A percentile compares a stretch with the other conserved stretches of the same genome.
phyloP scores from a whole-genome alignment of 495 filamentous ascomycete species.

The Rusavskia elegans region DNA sequence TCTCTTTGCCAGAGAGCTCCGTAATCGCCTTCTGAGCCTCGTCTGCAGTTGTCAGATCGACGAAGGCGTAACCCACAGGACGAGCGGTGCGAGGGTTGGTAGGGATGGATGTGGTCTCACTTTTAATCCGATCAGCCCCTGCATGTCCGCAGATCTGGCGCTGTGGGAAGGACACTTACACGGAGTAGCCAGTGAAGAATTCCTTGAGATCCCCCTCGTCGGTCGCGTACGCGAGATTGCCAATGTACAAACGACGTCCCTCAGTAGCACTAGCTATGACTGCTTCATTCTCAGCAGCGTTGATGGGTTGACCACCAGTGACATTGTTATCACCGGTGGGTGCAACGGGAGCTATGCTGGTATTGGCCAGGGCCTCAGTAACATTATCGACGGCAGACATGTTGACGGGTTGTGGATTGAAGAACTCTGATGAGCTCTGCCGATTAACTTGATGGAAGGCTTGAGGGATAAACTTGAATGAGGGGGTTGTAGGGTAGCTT shows the following conservation, averaged over 20 bases:
- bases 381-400: conserved; percentile 44
- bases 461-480: conserved; percentile 36
- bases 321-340: conserved; percentile 50
- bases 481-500: conserved; percentile 60
- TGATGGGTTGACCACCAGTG: conserved; percentile 52
- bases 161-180: conserved; percentile 48
- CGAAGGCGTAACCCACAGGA: conserved; percentile 97
- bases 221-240: conserved; percentile 99
- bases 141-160: too few relatives aligned
- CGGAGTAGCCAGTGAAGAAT: conserved; percentile 94
- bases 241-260: conserved; percentile 97
- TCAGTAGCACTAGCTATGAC: conserved; percentile 93
- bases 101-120: conserved; percentile 94
- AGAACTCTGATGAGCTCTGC: conserved; percentile 5
- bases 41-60: conserved; percentile 82
- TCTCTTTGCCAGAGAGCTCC: conserved; percentile 90
- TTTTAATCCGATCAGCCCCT: conserved; percentile 18
- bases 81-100: conserved; percentile 97
- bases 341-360: conserved; percentile 37
- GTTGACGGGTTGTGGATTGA: conserved; percentile 20
- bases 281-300: conserved; percentile 60
- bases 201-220: conserved; percentile 98
- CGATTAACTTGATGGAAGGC: conserved; percentile 16
- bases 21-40: conserved; percentile 90
- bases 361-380: conserved; percentile 31